Base-by-base conservation (phyloP, 805 yeast species). In the Hanseniaspora guilliermondii region DNA sequence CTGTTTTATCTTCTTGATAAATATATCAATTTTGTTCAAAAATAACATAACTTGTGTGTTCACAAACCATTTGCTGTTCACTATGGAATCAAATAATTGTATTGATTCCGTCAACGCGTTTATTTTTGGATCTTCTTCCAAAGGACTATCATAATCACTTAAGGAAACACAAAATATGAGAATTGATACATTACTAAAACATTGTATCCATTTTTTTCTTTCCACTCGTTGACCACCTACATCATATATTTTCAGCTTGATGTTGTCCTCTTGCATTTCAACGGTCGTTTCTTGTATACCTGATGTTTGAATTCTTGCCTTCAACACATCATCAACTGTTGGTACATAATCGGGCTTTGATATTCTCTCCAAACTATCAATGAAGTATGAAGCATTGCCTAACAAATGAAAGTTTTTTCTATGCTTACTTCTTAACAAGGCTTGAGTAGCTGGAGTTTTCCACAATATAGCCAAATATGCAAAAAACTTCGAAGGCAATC, bases 141-240 rank as follows among this genome's bases (percentile, higher is more conserved):
- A 69, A 3, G 79, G 82, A 68, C 88, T 96, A 66, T 89, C 96
- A 64, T 89, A 89, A 65, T 89, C 97, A 2, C 91, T 82, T 53
- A 89, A 69, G 0, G 97, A 88, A 22, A 88, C 96, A 67, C 96
- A 88, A 65, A 88, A 89, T 57, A 89, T 86, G 49, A 89, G 83
- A 47, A 85, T 74, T 0, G 96, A 85, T 35, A 89, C 96, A 61
- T 88, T 87, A 67, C 88, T 96, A 62, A 93, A 93, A 64, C 96
- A 87, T 68, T 93, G 94, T 58, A 93, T 88, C 98, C 98, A 93
- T 68, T 93, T 91, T 64, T 85, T 86, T 53, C 98, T 80, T 71
- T 93, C 98, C 3, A 94, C 81, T 62, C 98, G 75, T 68, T 93
- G 98, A 1, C 97, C 97, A 58, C 97, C 97, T 47, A 89, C 96